Conservation (phyloP, 2,329 filamentous ascomycete species). For the Phoma sp. region DNA sequence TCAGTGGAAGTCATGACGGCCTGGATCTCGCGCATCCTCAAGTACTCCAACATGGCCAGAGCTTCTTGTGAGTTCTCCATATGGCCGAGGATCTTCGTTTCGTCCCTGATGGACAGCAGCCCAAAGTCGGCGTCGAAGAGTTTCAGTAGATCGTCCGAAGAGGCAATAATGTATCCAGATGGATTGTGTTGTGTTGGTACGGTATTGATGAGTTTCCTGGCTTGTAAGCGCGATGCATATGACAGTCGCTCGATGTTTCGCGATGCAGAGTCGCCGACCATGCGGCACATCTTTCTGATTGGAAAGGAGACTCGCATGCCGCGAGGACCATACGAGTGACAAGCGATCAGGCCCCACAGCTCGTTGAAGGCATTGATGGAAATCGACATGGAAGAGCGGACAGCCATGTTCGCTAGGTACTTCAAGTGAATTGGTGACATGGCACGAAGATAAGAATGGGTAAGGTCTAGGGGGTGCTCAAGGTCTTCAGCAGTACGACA, state of each 20-base stretch:
- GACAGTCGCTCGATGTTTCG: conserved; percentile 87
- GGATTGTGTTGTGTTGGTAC: conserved; percentile 81
- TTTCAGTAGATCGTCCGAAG: conserved; percentile 81
- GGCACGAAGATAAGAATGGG: conserved; percentile 81
- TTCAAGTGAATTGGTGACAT: conserved; percentile 92
- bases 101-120: conserved; percentile 81
- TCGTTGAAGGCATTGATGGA: conserved; percentile 87
- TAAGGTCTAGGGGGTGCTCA: conserved; percentile 79
- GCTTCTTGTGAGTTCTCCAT: conserved; percentile 81
- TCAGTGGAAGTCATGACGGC: conserved; percentile 82
- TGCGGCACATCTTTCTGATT: conserved; percentile 87
- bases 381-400: conserved; percentile 93
- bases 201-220: conserved; percentile 86
- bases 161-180: conserved; percentile 88
- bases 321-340: conserved; percentile 76
- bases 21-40: conserved; percentile 75
- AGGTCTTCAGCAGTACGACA: conserved; percentile 78
- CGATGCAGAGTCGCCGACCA: conserved; percentile 85
- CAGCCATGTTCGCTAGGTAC: conserved; percentile 86
- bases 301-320: conserved; percentile 94
- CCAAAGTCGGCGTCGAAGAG: conserved; percentile 90
- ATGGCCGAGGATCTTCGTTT: conserved; percentile 83
- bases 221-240: conserved; percentile 83
- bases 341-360: conserved; percentile 87
- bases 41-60: conserved; percentile 82